Evolutionary conservation across 2,329 filamentous ascomycete genomes (phyloP), one percentile per base, ranked within the genome.

Genomic region (Aspergillus novofumigatus): DNA sequence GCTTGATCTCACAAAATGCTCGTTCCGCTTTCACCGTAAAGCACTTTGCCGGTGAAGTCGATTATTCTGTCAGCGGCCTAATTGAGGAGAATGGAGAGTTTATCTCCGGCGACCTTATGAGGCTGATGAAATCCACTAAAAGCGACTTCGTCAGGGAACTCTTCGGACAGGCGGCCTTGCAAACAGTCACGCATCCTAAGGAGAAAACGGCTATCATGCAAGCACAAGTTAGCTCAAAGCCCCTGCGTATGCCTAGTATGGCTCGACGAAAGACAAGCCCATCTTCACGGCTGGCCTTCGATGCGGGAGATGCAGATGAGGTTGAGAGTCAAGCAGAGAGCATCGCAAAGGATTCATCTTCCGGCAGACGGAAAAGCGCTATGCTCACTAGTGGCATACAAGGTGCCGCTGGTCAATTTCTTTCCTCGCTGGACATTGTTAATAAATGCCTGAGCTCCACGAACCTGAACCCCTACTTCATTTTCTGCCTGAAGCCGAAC

Each of bases 401-500:
- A 72, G 93, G 94, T 50, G 93, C 93, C 17, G 91, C 94, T 0
- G 92, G 90, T 2, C 94, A 99, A 72, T 99, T 96, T 75, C 78
- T 99, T 23, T 86, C 90, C 1, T 90, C 92, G 0, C 80, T 99
- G 26, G 91, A 96, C 63, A 95, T 94, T 58, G 90, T 99, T 56
- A 95, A 88, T 57, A 92, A 93, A 66, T 92, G 91, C 2, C 80
- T 99, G 48, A 89, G 86, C 2, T 86, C 90, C 2, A 84, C 88
- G 3, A 90, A 92, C 68, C 90, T 92, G 10, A 99, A 99, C 68
- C 85, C 89, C 0, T 99, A 99, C 75, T 97, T 97, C 66, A 85
- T 99, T 48, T 97, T 99, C 75, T 99, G 94, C 69, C 77, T 99
- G 62, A 99, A 99, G 76, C 93, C 94, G 23, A 99, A 99, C 66